phyloP scores from a whole-genome alignment of 2,329 filamentous ascomycete genomes.

The Simplicillium sp. region DNA sequence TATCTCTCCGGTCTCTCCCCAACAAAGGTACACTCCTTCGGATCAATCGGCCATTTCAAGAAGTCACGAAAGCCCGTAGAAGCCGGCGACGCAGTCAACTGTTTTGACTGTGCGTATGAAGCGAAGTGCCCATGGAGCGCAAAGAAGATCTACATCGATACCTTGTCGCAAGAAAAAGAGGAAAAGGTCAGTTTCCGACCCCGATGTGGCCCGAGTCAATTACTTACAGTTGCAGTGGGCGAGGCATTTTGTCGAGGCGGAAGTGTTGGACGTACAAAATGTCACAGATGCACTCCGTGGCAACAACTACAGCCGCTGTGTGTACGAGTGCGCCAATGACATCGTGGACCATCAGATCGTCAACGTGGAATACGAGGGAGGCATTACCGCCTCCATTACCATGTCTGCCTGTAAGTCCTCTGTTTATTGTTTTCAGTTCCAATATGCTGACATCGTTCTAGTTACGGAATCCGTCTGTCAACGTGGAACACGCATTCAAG shows the following conservation, averaged over 20 bases:
- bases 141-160: constrained; percentile 10
- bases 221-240: constrained; percentile 5
- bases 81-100: constrained; percentile 6
- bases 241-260: constrained; percentile 8
- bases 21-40: constrained; percentile 9
- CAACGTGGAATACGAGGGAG: constrained; percentile 9
- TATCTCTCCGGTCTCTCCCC: constrained; percentile 8
- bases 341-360: constrained; percentile 10
- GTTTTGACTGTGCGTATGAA: constrained; percentile 7
- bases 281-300: constrained; percentile 8
- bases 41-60: constrained; percentile 9
- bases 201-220: not conserved
- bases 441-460: not conserved
- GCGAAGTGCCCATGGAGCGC: constrained; percentile 9
- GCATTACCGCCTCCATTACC: constrained; percentile 8
- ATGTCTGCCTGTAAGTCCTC: constrained; percentile 10
- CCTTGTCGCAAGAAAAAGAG: constrained; percentile 4
- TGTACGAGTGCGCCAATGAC: constrained; percentile 10
- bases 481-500: constrained; percentile 9
- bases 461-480: constrained; percentile 9
- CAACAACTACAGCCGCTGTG: constrained; percentile 8
- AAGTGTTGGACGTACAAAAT: constrained; percentile 8
- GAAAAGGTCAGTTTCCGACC: constrained; percentile 4
- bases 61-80: constrained; percentile 8
- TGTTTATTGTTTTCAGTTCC: too few species aligned